These are phyloP conservation scores for Calvatia gigantea DNA, from an alignment of 768 basidiomycete species.

Conservation along the genomic window DNA sequence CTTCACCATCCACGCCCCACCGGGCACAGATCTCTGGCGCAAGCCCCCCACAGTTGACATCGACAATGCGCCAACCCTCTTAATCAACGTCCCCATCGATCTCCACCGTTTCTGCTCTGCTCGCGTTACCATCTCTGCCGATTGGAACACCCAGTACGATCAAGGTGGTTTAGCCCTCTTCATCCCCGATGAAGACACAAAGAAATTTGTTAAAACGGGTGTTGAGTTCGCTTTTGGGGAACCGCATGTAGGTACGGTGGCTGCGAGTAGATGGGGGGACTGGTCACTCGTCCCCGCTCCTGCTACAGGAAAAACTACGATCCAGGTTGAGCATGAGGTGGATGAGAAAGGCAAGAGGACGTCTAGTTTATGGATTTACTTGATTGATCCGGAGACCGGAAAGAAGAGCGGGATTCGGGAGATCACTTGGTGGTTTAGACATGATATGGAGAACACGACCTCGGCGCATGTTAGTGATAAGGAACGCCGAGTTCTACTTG, in stretches of 20 bases:
- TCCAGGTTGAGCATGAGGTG: slow-evolving; percentile 26
- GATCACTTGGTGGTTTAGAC: slow-evolving; percentile 30
- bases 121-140: slow-evolving; percentile 24
- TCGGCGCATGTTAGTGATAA: slow-evolving; percentile 8
- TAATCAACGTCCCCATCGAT: slow-evolving; percentile 24
- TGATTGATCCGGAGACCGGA: slow-evolving; percentile 26
- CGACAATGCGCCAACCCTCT: slow-evolving; percentile 27
- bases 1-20: slow-evolving; percentile 21
- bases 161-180: slow-evolving; percentile 29
- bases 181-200: slow-evolving; percentile 29
- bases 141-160: slow-evolving; percentile 28
- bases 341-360: slow-evolving; percentile 24
- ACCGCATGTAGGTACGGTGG: slow-evolving; percentile 27
- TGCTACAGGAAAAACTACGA: slow-evolving; percentile 23
- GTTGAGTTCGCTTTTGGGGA: slow-evolving; percentile 28
- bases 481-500: slow-evolving; percentile 17
- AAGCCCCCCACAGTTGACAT: slow-evolving; percentile 27
- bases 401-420: slow-evolving; percentile 28
- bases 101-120: slow-evolving; percentile 29
- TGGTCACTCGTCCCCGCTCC: slow-evolving; percentile 28
- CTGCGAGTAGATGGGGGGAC: slow-evolving; percentile 27
- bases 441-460: slow-evolving; percentile 17
- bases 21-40: slow-evolving; percentile 31
- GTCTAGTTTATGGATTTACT: slow-evolving; percentile 26
- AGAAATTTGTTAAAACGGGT: slow-evolving; percentile 30